These are phyloP conservation scores for Simplicillium aogashimaense DNA, from an alignment of 2,329 filamentous ascomycete genomes.

Conservation along the genomic window DNA sequence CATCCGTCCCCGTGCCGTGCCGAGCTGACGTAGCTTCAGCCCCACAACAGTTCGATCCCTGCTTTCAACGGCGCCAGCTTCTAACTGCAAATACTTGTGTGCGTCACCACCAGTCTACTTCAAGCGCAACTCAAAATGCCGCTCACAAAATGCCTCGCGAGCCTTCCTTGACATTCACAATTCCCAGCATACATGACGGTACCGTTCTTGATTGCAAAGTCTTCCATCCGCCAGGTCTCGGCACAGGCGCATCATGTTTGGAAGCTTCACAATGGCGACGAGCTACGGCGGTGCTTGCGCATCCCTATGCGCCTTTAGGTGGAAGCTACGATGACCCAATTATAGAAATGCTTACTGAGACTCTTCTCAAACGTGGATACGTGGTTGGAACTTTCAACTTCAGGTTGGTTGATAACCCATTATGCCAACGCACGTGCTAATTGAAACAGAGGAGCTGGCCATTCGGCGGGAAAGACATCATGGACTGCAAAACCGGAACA, in stretches of 20 bases:
- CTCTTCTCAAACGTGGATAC: slow-evolving; percentile 60
- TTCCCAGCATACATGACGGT: slow-evolving; percentile 78
- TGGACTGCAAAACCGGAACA: slow-evolving; percentile 80
- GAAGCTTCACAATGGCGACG: background rate
- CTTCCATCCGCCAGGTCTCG: slow-evolving; percentile 50
- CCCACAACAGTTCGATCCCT: background rate
- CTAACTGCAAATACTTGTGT: background rate
- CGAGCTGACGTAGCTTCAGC: background rate
- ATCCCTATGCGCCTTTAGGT: slow-evolving; percentile 42
- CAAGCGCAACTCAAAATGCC: slow-evolving; percentile 6
- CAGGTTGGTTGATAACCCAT: slow-evolving; percentile 41
- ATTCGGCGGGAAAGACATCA: slow-evolving; percentile 68
- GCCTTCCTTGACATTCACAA: slow-evolving; percentile 56
- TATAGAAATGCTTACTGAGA: slow-evolving; percentile 53
- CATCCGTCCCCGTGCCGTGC: background rate
- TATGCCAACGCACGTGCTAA: slow-evolving; percentile 5
- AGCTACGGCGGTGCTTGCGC: slow-evolving; percentile 9
- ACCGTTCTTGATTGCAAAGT: slow-evolving; percentile 69
- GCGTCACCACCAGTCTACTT: background rate
- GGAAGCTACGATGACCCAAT: slow-evolving; percentile 77
- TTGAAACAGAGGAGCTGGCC: slow-evolving; percentile 57
- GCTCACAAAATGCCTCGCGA: slow-evolving; percentile 38
- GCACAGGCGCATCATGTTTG: slow-evolving; percentile 23
- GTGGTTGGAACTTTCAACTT: slow-evolving; percentile 89
- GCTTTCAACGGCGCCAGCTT: background rate